A percentile compares a stretch with the other conserved stretches of the same genome.
These are phyloP conservation scores for Pseudogymnoascus verrucosus DNA, from an alignment of 2,329 filamentous ascomycete species.

Conservation along the genomic window DNA sequence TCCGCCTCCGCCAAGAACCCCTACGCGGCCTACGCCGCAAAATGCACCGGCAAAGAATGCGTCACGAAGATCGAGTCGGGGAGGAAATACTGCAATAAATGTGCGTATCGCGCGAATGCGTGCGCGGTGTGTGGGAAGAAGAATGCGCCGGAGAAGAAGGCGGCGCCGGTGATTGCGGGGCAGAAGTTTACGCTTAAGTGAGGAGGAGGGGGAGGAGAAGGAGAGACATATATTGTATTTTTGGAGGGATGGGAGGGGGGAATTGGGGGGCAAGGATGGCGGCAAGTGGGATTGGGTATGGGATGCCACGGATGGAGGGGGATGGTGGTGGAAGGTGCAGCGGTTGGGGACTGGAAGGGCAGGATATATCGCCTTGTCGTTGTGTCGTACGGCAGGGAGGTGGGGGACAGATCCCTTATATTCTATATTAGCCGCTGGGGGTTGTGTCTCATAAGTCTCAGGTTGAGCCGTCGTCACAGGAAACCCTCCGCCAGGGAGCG, in stretches of 20 bases:
- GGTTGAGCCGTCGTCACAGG: not conserved
- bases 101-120: conserved; percentile 54
- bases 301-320: not conserved
- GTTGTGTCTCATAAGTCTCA: not conserved
- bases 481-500: not conserved
- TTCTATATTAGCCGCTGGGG: not conserved
- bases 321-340: not conserved
- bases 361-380: not conserved
- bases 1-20: conserved; percentile 59
- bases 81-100: conserved; percentile 51
- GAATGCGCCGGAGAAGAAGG: conserved; percentile 41
- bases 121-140: conserved; percentile 58
- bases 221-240: not conserved
- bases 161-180: conserved; percentile 47
- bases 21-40: conserved; percentile 55
- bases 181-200: conserved; percentile 58
- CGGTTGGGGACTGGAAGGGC: not conserved
- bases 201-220: conserved; percentile 15
- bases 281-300: not conserved
- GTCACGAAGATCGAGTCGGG: conserved; percentile 57
- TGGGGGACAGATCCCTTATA: not conserved
- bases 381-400: not conserved
- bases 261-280: not conserved
- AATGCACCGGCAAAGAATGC: conserved; percentile 50
- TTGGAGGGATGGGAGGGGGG: not conserved